Conservation (phyloP, 495 filamentous ascomycete genomes). For the Ramalina intermedia region DNA sequence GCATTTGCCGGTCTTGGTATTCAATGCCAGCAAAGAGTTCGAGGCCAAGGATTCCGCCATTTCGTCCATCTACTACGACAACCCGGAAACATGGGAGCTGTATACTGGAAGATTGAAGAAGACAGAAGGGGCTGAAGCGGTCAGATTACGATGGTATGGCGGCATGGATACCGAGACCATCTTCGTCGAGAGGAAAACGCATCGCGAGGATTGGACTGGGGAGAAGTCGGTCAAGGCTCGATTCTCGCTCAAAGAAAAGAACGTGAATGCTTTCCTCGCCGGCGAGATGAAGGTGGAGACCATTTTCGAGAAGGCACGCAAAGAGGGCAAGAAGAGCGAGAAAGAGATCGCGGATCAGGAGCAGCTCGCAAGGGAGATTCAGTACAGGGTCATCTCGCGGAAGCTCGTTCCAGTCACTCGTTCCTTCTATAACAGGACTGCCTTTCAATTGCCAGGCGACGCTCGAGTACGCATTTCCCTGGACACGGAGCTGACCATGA, state of each 20-base stretch:
- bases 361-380: slow-evolving; percentile 77
- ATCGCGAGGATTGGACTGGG: slow-evolving; percentile 97
- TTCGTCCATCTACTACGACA: slow-evolving; percentile 97
- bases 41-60: slow-evolving; percentile 80
- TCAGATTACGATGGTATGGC: slow-evolving; percentile 93
- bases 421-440: slow-evolving; percentile 94
- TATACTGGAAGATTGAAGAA: slow-evolving; percentile 93
- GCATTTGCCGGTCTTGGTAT: slow-evolving; percentile 93
- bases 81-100: slow-evolving; percentile 80
- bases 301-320: slow-evolving; percentile 87
- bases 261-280: slow-evolving; percentile 76
- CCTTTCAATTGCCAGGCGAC: slow-evolving; percentile 94
- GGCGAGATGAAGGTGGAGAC: slow-evolving; percentile 69
- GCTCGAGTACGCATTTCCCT: slow-evolving; percentile 92
- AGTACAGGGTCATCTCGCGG: slow-evolving; percentile 79
- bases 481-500: slow-evolving; percentile 89
- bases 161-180: slow-evolving; percentile 89
- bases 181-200: slow-evolving; percentile 95
- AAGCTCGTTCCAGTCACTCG: slow-evolving; percentile 73
- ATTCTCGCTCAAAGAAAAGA: slow-evolving; percentile 90
- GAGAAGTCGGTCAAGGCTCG: slow-evolving; percentile 98
- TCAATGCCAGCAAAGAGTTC: slow-evolving; percentile 96
- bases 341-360: slow-evolving; percentile 84
- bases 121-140: slow-evolving; percentile 93
- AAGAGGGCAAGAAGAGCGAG: slow-evolving; percentile 81